Evolutionary conservation across 306 rosid genomes (phyloP), one percentile per base, ranked within the genome.

Genomic region (Ochetophila trinervis): DNA sequence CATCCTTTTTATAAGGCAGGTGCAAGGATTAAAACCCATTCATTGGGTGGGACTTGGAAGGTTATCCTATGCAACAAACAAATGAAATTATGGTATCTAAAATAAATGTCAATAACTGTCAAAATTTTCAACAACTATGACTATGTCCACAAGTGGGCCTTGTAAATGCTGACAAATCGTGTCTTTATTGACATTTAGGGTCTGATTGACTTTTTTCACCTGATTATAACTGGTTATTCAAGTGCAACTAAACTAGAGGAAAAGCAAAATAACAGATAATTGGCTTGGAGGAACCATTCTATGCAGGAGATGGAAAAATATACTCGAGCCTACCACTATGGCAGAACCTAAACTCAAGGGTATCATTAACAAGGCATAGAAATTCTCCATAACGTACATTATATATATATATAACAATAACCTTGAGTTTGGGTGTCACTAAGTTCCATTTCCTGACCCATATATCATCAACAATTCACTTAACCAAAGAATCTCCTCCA

Each of bases 311-410:
- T n/a, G n/a, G n/a, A n/a, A n/a, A n/a, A n/a, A n/a, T n/a, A n/a
- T n/a, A n/a, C n/a, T n/a, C n/a, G n/a, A n/a, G n/a, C n/a, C 16
- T 16, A 6, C 1, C 53, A 18, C 11, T 36, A 7, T 36, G 6
- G 42, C 11, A 36, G 42, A 1, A 58, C 7, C 1, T 34, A 20
- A 60, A 14, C 65, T 60, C 65, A 40, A 40, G 4, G 34, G 10
- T 40, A 48, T 61, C 22, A 13, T 62, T 8, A 34, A 62, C 40
- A 22, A 48, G 67, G 27, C 67, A 32, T 16, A 63, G 19, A 35
- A 63, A 9, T 60, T 5, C 6, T 40, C 65, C 44, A n/a, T n/a
- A n/a, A n/a, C n/a, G n/a, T n/a, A n/a, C n/a, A n/a, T n/a, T n/a
- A n/a, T n/a, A n/a, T n/a, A n/a, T n/a, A n/a, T n/a, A n/a, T n/a